These are phyloP conservation scores for Pyronema domesticum DNA, from an alignment of 495 filamentous ascomycete species.

Conservation along the genomic window DNA sequence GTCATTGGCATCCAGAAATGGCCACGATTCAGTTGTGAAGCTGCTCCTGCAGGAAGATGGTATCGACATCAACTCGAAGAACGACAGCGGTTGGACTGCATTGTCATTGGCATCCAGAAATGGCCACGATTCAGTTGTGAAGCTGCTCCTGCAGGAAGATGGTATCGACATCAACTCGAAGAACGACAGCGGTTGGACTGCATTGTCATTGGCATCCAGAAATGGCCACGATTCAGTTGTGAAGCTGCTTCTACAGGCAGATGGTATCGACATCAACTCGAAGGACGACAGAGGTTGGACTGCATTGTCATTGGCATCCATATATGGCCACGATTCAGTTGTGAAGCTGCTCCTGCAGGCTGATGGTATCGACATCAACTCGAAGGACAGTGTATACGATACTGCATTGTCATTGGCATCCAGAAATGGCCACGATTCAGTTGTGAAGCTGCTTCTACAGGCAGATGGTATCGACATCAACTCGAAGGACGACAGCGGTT, in stretches of 20 bases:
- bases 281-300: background rate
- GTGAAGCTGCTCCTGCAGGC: background rate
- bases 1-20: no score
- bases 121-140: no score
- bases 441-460: background rate
- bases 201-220: background rate
- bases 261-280: background rate
- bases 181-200: no score
- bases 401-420: background rate
- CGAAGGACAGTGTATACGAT: background rate
- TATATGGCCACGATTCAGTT: background rate
- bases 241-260: background rate
- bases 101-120: no score
- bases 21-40: no score
- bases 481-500: no score
- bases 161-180: no score
- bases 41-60: no score
- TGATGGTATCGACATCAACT: background rate
- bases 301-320: background rate
- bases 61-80: no score
- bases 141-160: no score
- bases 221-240: background rate
- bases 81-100: no score
- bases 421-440: background rate
- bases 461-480: no score